Base-by-base conservation (phyloP, 495 filamentous ascomycete genomes). In the Podospora sp. region DNA sequence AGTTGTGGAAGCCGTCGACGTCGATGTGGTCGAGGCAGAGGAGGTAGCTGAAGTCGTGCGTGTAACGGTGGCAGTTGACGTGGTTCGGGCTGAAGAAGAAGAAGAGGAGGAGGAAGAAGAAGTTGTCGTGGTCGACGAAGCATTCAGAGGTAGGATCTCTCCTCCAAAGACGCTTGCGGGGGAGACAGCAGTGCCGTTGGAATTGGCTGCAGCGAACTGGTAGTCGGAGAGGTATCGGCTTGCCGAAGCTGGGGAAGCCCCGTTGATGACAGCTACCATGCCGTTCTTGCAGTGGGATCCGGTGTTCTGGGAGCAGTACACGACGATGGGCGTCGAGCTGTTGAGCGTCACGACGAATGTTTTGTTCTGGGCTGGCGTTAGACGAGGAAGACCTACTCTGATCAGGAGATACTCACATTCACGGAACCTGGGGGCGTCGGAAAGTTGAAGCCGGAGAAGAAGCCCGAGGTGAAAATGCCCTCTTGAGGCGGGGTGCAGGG, bases 251-350 rank as follows among this genome's bases (percentile, higher is more conserved):
- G 29, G 29, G 8, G 29, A 33, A 4, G 3, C 4, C 4, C 29
- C 29, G 75, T 78, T 78, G 70, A 79, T 68, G 65, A 77, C 72
- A 66, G 72, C 77, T 22, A 72, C 72, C 77, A 78, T 78, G 69
- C 77, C 75, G 46, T 71, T 69, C 14, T 65, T 65, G 72, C 77
- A 79, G 70, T 78, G 75, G 29, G 71, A 59, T 27, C 69, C 74
- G 14, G 62, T 73, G 65, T 75, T 75, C 50, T 76, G 74, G 22
- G 78, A 77, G 75, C 86, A 88, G 74, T 88, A 89, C 66, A 81
- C 80, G 72, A 82, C 83, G 56, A 86, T 77, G 0, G 86, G 84
- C 18, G 81, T 69, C 11, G 83, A 86, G 71, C 83, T 75, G 67
- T 83, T 86, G 55, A 87, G 70, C 6, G 74, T 83, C 36, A 87